Evolutionary conservation across 2,329 filamentous ascomycete genomes (phyloP), one percentile per base, ranked within the genome.

Genomic region (Beauveria sp.): DNA sequence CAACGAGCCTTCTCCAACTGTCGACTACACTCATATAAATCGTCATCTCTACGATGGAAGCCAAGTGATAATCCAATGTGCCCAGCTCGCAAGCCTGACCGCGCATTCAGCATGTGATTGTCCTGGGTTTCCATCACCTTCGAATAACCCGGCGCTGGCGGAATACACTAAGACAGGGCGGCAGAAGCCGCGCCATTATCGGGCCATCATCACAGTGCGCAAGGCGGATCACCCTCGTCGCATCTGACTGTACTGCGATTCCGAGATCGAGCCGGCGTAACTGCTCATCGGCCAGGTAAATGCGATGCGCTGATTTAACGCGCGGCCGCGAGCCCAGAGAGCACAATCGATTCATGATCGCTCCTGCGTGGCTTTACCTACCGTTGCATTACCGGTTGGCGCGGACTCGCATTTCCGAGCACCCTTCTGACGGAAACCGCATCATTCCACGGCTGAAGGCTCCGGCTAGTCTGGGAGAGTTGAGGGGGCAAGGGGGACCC

Each of bases 181-280:
- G 45, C 56, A 46, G 46, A 59, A 59, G 38, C 56, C 56, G 24
- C 45, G 34, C 56, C 56, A 42, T 51, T 42, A n/a, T 14, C 20
- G 24, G 40, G 40, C 26, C 28, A 26, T 16, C 5, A 5, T 45
- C 20, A 31, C 31, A 6, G 22, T 5, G 18, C 28, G 12, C n/a
- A 20, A 4, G 31, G 55, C 45, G 55, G 31, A n/a, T 45, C 26
- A 58, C 48, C 26, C 16, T 56, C 20, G 34, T 12, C 40, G 20
- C 57, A 40, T 60, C 57, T 60, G 57, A 53, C 57, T 60, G 48
- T 60, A 31, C 49, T 34, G n/a, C 57, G 57, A 60, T 60, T 60
- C 57, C 57, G 57, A 60, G 49, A 60, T 60, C 49, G 38, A 60
- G 34, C n/a, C 18, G n/a, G 16, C 20, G 18, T 18, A 46, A 53